A percentile compares a stretch with the other conserved stretches of the same genome.
These are phyloP conservation scores for Taxawa tesnikishii DNA, from an alignment of 2,329 filamentous ascomycete species.

Conservation along the genomic window DNA sequence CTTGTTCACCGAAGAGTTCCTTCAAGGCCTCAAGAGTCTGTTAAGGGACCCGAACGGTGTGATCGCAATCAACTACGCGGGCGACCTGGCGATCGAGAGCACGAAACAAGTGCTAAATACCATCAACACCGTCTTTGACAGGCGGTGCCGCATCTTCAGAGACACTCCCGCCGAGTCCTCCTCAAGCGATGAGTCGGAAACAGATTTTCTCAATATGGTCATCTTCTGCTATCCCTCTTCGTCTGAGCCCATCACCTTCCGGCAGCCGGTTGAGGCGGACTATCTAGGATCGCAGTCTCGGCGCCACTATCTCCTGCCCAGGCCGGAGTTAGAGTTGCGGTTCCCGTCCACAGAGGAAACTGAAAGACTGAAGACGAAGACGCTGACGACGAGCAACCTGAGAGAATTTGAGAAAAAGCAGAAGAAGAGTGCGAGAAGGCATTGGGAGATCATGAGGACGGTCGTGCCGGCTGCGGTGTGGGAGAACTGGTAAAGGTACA, in stretches of 20 bases:
- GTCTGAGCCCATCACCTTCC: conserved; percentile 39
- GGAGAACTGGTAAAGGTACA: conserved; percentile 76
- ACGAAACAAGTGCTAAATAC: conserved; percentile 72
- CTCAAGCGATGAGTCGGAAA: conserved; percentile 27
- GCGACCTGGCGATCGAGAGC: conserved; percentile 66
- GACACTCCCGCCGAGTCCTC: conserved; percentile 45
- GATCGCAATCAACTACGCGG: conserved; percentile 93
- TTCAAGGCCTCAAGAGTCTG: conserved; percentile 56
- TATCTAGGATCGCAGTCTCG: conserved; percentile 61
- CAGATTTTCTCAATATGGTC: conserved; percentile 89
- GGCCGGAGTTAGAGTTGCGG: conserved; percentile 50
- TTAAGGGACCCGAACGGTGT: conserved; percentile 68
- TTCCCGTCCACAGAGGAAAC: conserved; percentile 19
- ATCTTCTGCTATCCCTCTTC: conserved; percentile 68
- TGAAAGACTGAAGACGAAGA: conserved; percentile 26
- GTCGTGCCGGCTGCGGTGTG: conserved; percentile 70
- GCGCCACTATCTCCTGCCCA: conserved; percentile 57
- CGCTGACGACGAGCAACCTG: conserved; percentile 54
- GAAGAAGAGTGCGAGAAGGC: conserved; percentile 61
- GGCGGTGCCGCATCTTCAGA: conserved; percentile 72
- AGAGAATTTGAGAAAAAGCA: conserved; percentile 59
- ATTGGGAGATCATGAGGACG: conserved; percentile 85
- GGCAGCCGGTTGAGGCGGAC: conserved; percentile 51
- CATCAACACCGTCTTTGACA: conserved; percentile 70
- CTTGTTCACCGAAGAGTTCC: conserved; percentile 79